Evolutionary conservation across 805 yeast genomes (phyloP).

Genomic region (Candida palmyrensis): DNA sequence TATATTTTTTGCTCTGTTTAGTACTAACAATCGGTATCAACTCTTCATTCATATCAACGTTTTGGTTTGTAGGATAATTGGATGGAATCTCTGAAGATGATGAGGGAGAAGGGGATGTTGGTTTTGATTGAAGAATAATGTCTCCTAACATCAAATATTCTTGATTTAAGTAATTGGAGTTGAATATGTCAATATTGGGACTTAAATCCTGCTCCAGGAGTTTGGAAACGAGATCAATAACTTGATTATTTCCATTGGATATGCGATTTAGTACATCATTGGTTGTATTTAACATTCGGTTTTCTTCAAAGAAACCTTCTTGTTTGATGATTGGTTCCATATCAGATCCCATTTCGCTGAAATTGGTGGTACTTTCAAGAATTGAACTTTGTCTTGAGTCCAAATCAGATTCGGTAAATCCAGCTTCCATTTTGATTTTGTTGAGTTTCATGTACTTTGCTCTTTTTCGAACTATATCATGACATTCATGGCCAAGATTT

Average conservation of each 20-base stretch:
- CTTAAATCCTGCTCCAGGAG: constrained; percentile 5
- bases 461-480: constrained; percentile 52
- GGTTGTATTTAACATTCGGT: constrained; percentile 22
- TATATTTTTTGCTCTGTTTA: constrained; percentile 6
- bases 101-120: constrained; percentile 35
- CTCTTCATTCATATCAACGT: neutral
- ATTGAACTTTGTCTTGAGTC: no score
- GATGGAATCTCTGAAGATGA: constrained; percentile 8
- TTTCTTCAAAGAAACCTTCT: constrained; percentile 4
- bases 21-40: no score
- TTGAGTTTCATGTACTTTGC: constrained; percentile 34
- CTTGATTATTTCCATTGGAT: neutral
- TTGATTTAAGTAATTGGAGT: constrained; percentile 44
- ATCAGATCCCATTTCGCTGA: no score
- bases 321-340: neutral
- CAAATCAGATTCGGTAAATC: no score
- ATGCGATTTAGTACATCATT: constrained; percentile 21
- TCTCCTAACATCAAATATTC: constrained; percentile 50
- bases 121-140: constrained; percentile 37
- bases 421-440: no score
- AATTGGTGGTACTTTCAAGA: no score
- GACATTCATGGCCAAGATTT: constrained; percentile 49
- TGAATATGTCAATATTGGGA: constrained; percentile 16
- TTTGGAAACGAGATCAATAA: constrained; percentile 10
- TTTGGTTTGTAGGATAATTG: no score